These are phyloP conservation scores for Xylariaceae sp. DNA, from an alignment of 2,329 filamentous ascomycete species.

Conservation along the genomic window DNA sequence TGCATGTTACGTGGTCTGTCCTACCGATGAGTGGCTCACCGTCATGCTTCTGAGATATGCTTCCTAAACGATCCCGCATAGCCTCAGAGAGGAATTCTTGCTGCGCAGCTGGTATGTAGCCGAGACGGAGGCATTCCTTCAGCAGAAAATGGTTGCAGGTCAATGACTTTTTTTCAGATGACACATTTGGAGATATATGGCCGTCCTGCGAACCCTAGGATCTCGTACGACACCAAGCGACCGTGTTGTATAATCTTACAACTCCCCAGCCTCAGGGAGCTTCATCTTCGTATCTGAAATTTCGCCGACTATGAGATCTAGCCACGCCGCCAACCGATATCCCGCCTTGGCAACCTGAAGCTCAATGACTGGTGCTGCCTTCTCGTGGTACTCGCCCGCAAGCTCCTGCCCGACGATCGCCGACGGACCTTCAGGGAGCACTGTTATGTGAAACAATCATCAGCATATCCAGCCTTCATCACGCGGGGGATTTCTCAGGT, in stretches of 20 bases:
- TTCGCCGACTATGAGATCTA: slow-evolving; percentile 54
- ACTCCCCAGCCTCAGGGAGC: slow-evolving; percentile 21
- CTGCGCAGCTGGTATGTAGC: no score
- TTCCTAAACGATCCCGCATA: no score
- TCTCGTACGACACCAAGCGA: not conserved
- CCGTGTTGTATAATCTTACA: slow-evolving; percentile 19
- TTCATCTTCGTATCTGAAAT: slow-evolving; percentile 15
- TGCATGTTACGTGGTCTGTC: no score
- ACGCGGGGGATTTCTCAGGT: not conserved
- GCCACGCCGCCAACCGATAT: slow-evolving; percentile 63
- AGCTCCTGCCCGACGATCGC: slow-evolving; percentile 58
- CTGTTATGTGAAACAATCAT: slow-evolving; percentile 28
- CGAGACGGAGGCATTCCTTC: no score
- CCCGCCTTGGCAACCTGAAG: slow-evolving; percentile 64
- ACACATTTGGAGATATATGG: not conserved
- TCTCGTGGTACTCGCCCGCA: slow-evolving; percentile 58
- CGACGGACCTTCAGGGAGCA: slow-evolving; percentile 57
- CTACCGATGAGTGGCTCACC: no score
- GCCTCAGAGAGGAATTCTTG: no score
- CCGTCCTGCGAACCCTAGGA: not conserved
- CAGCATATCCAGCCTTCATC: slow-evolving; percentile 4
- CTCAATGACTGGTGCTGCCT: slow-evolving; percentile 61
- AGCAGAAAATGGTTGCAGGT: no score
- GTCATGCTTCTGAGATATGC: no score
- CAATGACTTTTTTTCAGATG: not conserved